A percentile compares a stretch with the other conserved stretches of the same genome.
phyloP scores from a whole-genome alignment of 345 rosid species.

The Gynandropsis gynandra region DNA sequence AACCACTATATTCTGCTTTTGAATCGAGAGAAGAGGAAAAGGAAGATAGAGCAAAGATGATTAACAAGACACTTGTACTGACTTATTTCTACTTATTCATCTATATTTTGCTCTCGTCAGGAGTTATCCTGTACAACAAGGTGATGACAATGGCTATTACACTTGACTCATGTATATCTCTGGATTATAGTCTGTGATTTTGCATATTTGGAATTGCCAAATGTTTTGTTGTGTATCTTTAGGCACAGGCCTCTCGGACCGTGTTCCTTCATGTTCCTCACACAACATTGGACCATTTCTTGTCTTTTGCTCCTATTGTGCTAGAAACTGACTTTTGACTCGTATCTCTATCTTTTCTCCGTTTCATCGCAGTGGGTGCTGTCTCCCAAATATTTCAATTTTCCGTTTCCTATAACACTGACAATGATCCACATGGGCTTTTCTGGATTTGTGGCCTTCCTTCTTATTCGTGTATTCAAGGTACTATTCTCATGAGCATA shows the following conservation, averaged over 20 bases:
- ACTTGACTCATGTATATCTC: not conserved
- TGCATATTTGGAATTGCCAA: not conserved
- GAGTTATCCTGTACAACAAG: constrained; percentile 95
- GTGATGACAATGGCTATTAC: constrained; percentile 26
- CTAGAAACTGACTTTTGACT: constrained; percentile 8
- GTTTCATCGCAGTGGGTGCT: constrained; percentile 88
- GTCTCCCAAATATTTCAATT: constrained; percentile 84
- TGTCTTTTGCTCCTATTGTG: constrained; percentile 2
- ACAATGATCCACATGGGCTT: constrained; percentile 97
- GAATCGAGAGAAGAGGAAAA: constrained; percentile 17
- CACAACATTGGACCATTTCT: not conserved
- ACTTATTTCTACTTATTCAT: constrained; percentile 77
- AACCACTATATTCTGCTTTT: constrained; percentile 7
- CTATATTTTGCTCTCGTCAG: constrained; percentile 83
- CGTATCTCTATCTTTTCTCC: constrained; percentile 1
- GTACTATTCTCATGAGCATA: constrained; percentile 37
- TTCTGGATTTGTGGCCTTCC: constrained; percentile 64
- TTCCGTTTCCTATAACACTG: constrained; percentile 82
- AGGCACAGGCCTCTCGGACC: not conserved
- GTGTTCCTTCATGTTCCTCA: not conserved
- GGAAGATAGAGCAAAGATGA: constrained; percentile 40
- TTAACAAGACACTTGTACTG: constrained; percentile 67
- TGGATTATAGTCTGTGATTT: not conserved
- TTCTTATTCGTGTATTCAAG: constrained; percentile 92
- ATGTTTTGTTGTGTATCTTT: not conserved